These are phyloP conservation scores for Quercus cerris DNA, from an alignment of 306 rosid genomes.

Conservation along the genomic window DNA sequence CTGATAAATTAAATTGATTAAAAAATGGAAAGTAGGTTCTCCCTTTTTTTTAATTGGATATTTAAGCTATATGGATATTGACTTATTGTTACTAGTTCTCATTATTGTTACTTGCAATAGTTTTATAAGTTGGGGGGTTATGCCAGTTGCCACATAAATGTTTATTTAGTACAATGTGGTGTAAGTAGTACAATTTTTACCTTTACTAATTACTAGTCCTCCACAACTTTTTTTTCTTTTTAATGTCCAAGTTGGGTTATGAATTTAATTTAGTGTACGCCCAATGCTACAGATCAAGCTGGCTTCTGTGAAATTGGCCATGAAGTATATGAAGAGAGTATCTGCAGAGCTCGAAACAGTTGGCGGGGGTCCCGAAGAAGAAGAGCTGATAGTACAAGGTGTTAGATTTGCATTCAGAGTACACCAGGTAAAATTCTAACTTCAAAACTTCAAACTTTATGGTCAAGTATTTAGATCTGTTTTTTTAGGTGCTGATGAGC, in stretches of 20 bases:
- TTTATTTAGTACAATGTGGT: not conserved
- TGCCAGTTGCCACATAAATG: not conserved
- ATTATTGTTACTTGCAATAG: not conserved
- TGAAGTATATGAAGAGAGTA: slow-evolving; percentile 95
- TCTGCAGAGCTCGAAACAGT: slow-evolving; percentile 92
- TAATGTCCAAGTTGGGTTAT: not conserved
- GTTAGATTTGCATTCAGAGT: slow-evolving; percentile 95
- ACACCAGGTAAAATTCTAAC: slow-evolving; percentile 68
- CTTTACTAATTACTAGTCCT: too few relatives aligned
- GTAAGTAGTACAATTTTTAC: too few relatives aligned
- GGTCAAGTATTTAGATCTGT: not conserved
- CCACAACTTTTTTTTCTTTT: not conserved
- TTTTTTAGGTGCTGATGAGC: not conserved
- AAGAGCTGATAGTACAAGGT: slow-evolving; percentile 91
- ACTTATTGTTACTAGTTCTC: not conserved
- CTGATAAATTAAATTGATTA: too few relatives aligned
- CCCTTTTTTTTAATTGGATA: not conserved
- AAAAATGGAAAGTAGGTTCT: too few relatives aligned
- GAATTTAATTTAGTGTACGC: not conserved
- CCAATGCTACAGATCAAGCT: slow-evolving; percentile 68
- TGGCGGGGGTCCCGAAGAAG: slow-evolving; percentile 91
- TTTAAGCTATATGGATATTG: not conserved
- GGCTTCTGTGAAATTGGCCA: slow-evolving; percentile 89
- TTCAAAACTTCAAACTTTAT: not conserved
- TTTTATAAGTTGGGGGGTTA: not conserved